A percentile compares a stretch with the other conserved stretches of the same genome.
Conservation (phyloP, 345 rosid species). For the Eucalyptus brandiana region DNA sequence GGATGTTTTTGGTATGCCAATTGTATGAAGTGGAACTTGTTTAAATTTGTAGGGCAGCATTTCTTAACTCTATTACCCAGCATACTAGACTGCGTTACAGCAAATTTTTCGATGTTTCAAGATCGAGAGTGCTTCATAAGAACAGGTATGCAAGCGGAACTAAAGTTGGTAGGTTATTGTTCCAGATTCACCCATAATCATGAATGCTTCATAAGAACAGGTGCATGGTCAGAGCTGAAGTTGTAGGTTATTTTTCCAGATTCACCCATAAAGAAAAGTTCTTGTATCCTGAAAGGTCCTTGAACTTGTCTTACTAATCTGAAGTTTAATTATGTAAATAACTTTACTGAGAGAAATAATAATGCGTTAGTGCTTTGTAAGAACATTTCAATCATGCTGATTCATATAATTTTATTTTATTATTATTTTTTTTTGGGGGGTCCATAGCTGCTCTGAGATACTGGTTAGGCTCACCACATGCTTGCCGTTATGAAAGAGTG, state of each 20-base stretch:
- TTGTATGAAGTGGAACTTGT: not conserved
- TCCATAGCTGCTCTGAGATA: not conserved
- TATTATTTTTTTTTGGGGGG: no score
- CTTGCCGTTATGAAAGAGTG: not conserved
- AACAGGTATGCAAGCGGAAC: conserved; percentile 38
- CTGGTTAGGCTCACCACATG: not conserved
- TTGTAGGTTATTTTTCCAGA: not conserved
- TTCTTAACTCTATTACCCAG: conserved; percentile 60
- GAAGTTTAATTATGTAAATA: not conserved
- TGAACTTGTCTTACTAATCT: not conserved
- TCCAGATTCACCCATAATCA: not conserved
- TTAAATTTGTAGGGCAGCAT: conserved; percentile 65
- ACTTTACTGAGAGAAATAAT: not conserved
- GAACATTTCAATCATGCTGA: not conserved
- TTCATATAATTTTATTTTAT: not conserved
- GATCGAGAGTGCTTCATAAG: conserved; percentile 82
- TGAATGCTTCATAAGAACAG: conserved; percentile 23
- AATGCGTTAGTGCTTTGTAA: not conserved
- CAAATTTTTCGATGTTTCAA: conserved; percentile 73
- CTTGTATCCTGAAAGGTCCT: not conserved
- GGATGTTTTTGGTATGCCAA: not conserved
- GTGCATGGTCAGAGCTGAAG: conserved; percentile 8
- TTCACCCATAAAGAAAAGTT: not conserved
- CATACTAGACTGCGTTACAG: conserved; percentile 76
- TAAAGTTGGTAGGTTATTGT: not conserved